phyloP scores from a whole-genome alignment of 768 basidiomycete species.

The Hygrophoropsis aurantiaca region DNA sequence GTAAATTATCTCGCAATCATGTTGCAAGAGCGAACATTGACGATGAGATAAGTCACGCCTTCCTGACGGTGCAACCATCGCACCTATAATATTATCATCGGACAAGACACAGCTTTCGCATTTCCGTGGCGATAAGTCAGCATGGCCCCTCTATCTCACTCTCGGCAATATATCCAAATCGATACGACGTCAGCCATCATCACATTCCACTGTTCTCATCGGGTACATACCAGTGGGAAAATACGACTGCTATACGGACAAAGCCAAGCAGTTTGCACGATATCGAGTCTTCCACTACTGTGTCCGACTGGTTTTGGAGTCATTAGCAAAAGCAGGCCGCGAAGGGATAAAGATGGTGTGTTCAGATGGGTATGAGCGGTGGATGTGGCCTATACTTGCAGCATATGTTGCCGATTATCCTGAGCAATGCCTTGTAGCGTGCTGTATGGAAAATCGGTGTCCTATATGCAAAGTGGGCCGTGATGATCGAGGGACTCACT shows the following conservation, averaged over 20 bases:
- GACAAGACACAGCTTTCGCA: constrained; percentile 45
- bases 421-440: constrained; percentile 14
- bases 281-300: constrained; percentile 35
- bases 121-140: constrained; percentile 40
- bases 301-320: constrained; percentile 7
- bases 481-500: not conserved
- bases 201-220: constrained; percentile 32
- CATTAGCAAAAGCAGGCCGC: constrained; percentile 8
- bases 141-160: constrained; percentile 47
- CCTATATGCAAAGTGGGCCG: not conserved
- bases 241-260: constrained; percentile 25
- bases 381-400: constrained; percentile 11
- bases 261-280: constrained; percentile 11
- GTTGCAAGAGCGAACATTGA: too few species aligned
- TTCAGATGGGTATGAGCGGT: constrained; percentile 5
- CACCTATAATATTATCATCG: constrained; percentile 25
- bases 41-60: not conserved
- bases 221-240: constrained; percentile 40
- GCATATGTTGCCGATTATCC: constrained; percentile 12
- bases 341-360: constrained; percentile 9
- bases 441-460: constrained; percentile 11
- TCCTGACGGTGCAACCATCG: constrained; percentile 8
- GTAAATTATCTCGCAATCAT: not conserved
- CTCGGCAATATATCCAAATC: constrained; percentile 44
- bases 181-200: constrained; percentile 34